Evolutionary conservation across 441 rosid genomes (phyloP).

Genomic region (Erysimum pusillum): DNA sequence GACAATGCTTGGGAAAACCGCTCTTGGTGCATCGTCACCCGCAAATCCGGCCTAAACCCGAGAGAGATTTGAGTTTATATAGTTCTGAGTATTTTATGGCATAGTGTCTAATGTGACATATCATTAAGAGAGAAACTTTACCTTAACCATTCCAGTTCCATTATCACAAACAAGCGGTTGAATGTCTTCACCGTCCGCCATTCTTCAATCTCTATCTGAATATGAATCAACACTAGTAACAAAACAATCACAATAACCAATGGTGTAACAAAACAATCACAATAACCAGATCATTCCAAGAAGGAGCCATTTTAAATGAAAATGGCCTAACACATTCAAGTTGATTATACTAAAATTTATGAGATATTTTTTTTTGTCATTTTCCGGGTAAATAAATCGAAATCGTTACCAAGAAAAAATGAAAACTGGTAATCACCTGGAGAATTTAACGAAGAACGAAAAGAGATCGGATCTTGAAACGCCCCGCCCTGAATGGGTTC

Average conservation of each 20-base stretch:
- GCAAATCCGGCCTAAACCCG: conserved; percentile 80
- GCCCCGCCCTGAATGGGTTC: conserved; percentile 27
- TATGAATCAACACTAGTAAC: conserved; percentile 15
- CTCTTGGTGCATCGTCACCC: conserved; percentile 90
- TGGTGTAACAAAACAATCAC: not conserved
- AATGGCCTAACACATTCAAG: not conserved
- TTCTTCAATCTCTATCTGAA: conserved; percentile 30
- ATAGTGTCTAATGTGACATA: not conserved
- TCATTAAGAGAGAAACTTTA: conserved; percentile 25
- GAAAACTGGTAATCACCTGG: conserved; percentile 15
- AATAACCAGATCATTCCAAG: not conserved
- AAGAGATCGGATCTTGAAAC: conserved; percentile 3
- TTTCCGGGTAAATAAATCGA: conserved; percentile 1
- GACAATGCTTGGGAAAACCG: conserved; percentile 79
- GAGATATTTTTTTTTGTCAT: not conserved
- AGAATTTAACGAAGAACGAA: conserved; percentile 12
- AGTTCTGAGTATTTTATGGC: not conserved
- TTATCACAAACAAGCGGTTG: conserved; percentile 93
- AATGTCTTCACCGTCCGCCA: conserved; percentile 57
- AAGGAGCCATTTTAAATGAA: conserved; percentile 4
- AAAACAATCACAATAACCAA: not conserved
- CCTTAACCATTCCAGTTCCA: conserved; percentile 94
- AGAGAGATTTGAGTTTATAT: not conserved
- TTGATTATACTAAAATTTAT: not conserved
- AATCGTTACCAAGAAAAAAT: not conserved